These are phyloP conservation scores for Calophaca sinica DNA, from an alignment of 306 rosid genomes.

Conservation along the genomic window DNA sequence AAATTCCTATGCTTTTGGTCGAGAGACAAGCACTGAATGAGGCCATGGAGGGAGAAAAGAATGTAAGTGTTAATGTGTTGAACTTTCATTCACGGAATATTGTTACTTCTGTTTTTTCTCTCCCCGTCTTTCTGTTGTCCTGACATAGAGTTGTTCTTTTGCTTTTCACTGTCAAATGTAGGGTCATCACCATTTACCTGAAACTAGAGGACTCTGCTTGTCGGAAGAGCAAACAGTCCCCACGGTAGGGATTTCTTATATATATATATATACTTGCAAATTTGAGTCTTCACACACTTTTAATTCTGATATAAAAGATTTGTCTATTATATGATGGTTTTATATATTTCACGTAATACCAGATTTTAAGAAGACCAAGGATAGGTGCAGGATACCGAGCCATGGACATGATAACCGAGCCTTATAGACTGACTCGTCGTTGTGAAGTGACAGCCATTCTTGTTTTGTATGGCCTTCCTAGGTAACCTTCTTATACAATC, in stretches of 20 bases:
- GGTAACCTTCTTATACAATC: slow-evolving; percentile 56
- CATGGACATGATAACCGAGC: slow-evolving; percentile 88
- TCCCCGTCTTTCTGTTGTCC: too few relatives aligned
- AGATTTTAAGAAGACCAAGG: slow-evolving; percentile 85
- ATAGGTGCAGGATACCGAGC: slow-evolving; percentile 77
- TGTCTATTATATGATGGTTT: slow-evolving; percentile 16
- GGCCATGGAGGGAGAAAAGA: slow-evolving; percentile 98
- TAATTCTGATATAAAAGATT: slow-evolving; percentile 35
- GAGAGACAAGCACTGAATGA: slow-evolving; percentile 98
- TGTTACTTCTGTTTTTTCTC: too few relatives aligned
- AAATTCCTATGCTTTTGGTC: slow-evolving; percentile 97
- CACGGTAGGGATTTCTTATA: slow-evolving; percentile 68
- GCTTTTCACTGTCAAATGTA: slow-evolving; percentile 48
- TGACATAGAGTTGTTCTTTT: slow-evolving; percentile 35
- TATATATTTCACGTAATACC: slow-evolving; percentile 38
- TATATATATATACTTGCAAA: too few relatives aligned
- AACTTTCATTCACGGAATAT: neutral
- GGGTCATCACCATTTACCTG: slow-evolving; percentile 99
- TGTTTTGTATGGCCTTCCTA: slow-evolving; percentile 92
- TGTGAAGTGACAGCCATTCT: slow-evolving; percentile 99
- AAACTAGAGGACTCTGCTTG: slow-evolving; percentile 98
- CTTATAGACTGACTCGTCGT: slow-evolving; percentile 71
- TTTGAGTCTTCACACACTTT: slow-evolving; percentile 19
- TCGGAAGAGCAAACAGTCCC: slow-evolving; percentile 99
- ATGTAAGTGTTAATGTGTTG: slow-evolving; percentile 48